phyloP scores from a whole-genome alignment of 371 early-diverging fungal species.

The Lichtheimia ramosa region DNA sequence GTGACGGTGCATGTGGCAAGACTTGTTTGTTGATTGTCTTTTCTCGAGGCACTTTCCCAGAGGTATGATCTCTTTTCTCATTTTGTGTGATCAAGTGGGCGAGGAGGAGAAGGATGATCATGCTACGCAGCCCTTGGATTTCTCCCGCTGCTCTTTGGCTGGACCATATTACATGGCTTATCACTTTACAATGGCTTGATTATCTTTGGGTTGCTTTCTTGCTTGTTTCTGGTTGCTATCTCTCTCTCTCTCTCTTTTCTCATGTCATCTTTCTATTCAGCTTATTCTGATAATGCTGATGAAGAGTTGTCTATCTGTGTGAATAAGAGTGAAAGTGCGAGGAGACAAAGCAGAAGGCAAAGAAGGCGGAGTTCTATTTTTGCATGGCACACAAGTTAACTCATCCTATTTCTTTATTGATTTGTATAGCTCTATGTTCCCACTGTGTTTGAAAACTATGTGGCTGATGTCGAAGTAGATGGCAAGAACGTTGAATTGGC shows the following conservation, averaged over 20 bases:
- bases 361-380: constrained; percentile 9
- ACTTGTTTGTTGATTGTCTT: constrained; percentile 92
- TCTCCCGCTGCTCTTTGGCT: background rate
- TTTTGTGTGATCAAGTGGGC: background rate
- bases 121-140: constrained; percentile 3
- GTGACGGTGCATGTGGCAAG: constrained; percentile 96
- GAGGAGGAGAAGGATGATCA: background rate
- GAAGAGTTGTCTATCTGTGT: background rate
- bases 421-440: constrained; percentile 70
- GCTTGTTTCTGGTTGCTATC: background rate
- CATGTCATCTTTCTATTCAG: background rate
- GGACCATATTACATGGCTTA: no score
- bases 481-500: constrained; percentile 92
- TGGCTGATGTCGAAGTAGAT: constrained; percentile 92
- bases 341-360: constrained; percentile 10
- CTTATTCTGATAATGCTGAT: no score
- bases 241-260: background rate
- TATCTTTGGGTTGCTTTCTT: background rate
- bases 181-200: no score
- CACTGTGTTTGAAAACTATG: constrained; percentile 97
- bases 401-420: background rate
- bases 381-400: constrained; percentile 9
- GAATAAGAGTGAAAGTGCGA: background rate
- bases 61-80: constrained; percentile 48
- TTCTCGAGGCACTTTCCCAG: constrained; percentile 85